phyloP scores from a whole-genome alignment of 192 early-diverging fungal species.

The Fimicolochytrium jonesii region DNA sequence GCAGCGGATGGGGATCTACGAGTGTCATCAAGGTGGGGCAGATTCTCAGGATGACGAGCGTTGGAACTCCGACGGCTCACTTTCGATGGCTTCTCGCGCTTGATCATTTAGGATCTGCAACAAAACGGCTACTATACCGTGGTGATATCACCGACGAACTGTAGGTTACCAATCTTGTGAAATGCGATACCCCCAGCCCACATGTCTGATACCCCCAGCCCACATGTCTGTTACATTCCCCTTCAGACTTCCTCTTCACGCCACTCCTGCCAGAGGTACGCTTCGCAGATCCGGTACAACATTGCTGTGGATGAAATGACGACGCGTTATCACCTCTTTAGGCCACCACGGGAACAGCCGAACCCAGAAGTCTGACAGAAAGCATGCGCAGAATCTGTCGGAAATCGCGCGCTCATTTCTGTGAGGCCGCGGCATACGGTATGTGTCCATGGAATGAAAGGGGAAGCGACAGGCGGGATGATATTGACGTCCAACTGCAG shows the following conservation, averaged over 20 bases:
- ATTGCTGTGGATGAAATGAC: background rate
- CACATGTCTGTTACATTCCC: too few species aligned
- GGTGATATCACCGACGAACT: conserved; percentile 37
- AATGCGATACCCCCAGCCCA: too few species aligned
- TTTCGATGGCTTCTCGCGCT: background rate
- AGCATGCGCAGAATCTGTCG: conserved; percentile 32
- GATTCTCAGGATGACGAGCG: background rate
- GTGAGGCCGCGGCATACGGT: conserved; percentile 28
- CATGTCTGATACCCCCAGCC: too few species aligned
- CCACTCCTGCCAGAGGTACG: conserved; percentile 40
- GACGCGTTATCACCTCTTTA: too few species aligned
- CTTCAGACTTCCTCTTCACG: conserved; percentile 43
- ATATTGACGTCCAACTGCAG: too few species aligned
- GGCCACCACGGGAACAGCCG: conserved; percentile 37
- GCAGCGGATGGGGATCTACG: conserved; percentile 41
- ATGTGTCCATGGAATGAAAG: background rate
- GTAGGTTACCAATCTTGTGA: background rate
- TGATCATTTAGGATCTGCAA: conserved; percentile 15
- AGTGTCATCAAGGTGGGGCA: conserved; percentile 29
- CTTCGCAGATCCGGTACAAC: background rate
- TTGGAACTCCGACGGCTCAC: background rate
- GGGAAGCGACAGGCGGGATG: too few species aligned
- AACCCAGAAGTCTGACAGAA: conserved; percentile 30
- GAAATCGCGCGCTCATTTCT: conserved; percentile 11
- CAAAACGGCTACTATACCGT: conserved; percentile 30